Evolutionary conservation across 2,329 filamentous ascomycete species (phyloP).

Genomic region (Alternaria solani): DNA sequence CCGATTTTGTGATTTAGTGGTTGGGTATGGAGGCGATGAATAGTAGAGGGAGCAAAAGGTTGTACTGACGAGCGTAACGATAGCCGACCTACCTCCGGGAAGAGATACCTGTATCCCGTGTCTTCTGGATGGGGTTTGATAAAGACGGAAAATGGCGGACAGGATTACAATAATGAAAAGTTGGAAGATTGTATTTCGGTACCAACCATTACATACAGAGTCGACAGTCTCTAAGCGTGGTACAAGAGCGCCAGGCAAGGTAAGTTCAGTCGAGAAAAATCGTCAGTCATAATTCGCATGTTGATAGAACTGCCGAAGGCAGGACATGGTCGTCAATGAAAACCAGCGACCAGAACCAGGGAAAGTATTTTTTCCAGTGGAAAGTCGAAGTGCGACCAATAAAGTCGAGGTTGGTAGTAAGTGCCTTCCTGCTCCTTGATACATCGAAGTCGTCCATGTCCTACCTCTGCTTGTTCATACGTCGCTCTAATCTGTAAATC

Average conservation of each 20-base stretch:
- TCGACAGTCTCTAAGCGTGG: background rate
- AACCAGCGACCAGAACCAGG: background rate
- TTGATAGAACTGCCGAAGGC: background rate
- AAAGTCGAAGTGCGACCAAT: background rate
- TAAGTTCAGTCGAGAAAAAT: background rate
- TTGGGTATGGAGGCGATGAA: background rate
- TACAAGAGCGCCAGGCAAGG: background rate
- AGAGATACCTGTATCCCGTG: background rate
- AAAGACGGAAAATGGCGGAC: background rate
- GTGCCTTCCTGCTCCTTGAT: background rate
- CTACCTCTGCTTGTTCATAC: background rate
- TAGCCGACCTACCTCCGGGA: background rate
- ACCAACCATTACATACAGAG: background rate
- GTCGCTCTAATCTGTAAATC: background rate
- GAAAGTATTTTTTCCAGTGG: background rate
- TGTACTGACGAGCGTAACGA: background rate
- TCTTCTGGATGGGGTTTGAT: background rate
- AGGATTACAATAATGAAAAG: background rate
- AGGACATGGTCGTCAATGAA: background rate
- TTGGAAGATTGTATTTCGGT: background rate
- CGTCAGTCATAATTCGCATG: background rate
- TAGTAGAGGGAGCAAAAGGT: background rate
- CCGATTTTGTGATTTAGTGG: background rate
- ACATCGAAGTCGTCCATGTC: background rate
- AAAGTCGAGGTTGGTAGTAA: background rate